A percentile compares a stretch with the other conserved stretches of the same genome.
phyloP scores from a whole-genome alignment of 306 rosid species.

The Purshia tridentata region DNA sequence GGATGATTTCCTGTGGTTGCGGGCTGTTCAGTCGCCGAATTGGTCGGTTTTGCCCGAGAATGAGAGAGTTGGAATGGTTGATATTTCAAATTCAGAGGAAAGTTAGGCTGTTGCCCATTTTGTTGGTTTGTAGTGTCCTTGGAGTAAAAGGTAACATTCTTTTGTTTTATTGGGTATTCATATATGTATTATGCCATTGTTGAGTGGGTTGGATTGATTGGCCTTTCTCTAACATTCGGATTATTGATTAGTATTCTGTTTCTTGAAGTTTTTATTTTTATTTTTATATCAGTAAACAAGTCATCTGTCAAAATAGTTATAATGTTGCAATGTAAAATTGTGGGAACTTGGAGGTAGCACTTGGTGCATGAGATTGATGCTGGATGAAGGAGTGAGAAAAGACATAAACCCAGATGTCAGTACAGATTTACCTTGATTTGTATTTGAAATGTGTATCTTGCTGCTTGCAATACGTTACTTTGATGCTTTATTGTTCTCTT shows the following conservation, averaged over 20 bases:
- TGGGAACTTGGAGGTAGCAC: not conserved
- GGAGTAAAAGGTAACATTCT: slow-evolving; percentile 17
- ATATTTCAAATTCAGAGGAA: slow-evolving; percentile 35
- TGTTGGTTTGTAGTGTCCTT: slow-evolving; percentile 13
- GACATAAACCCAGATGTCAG: not conserved
- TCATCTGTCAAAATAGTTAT: not conserved
- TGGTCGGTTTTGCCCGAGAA: slow-evolving; percentile 73
- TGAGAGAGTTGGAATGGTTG: slow-evolving; percentile 53
- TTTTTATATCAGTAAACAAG: not conserved
- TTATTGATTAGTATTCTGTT: not conserved
- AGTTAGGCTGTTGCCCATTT: slow-evolving; percentile 19
- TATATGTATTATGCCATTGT: not conserved
- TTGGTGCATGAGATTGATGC: not conserved
- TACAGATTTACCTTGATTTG: not conserved
- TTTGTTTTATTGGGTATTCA: not conserved
- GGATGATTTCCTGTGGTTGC: slow-evolving; percentile 84
- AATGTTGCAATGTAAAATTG: not conserved
- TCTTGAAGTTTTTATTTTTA: not conserved
- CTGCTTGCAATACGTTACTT: not conserved
- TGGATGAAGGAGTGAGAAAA: slow-evolving; percentile 1
- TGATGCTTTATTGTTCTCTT: not conserved
- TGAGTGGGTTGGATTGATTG: not conserved
- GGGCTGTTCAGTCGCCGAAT: slow-evolving; percentile 75
- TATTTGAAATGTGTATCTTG: not conserved
- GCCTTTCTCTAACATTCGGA: not conserved